Evolutionary conservation across 495 filamentous ascomycete species (phyloP), one percentile per base, ranked within the genome.

Genomic region (Venustampulla echinocandica): DNA sequence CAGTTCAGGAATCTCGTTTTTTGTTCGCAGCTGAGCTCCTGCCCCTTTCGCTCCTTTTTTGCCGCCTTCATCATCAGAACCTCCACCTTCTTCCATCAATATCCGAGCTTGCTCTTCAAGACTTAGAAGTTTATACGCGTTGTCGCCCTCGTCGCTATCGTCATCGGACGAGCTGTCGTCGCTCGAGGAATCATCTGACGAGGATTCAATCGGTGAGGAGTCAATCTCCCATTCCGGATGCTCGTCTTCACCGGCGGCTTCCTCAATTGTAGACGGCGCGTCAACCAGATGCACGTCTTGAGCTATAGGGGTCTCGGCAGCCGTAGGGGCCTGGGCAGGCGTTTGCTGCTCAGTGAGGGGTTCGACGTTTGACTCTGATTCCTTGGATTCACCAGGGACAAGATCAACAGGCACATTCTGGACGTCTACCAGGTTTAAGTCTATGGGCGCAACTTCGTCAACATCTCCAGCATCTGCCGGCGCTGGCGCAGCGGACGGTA

Each of bases 61-160:
- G 21, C 54, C 54, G 13, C 74, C 80, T 44, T 84, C 85, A 35
- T 90, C 89, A 37, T 87, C 84, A 5, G 77, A 82, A 6, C 71
- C 78, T 28, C 68, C 79, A 36, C 79, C 70, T 18, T 68, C 85
- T 40, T 74, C 80, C 87, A 95, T 90, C 21, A 95, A 69, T 25
- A 90, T 76, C 9, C 79, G 76, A 1, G 84, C 84, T 53, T 85
- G 80, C 59, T 92, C 86, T 60, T 85, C 84, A 10, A 84, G 74
- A 39, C 77, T 81, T 14, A 93, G 71, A 21, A 87, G 71, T 11
- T 79, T 71, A 49, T 87, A 86, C 39, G 79, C 75, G 44, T 81
- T 81, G n/a, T 80, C 79, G 18, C 76, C 80, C 22, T 77, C 76
- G 43, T 80, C 79, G 68, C 67, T 21, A 28, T 58, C 55, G 1